Percentiles rank a stretch among this genome's conserved stretches.
Evolutionary conservation across 2,329 filamentous ascomycete genomes (phyloP).

Genomic region (Diplodia sapinea): DNA sequence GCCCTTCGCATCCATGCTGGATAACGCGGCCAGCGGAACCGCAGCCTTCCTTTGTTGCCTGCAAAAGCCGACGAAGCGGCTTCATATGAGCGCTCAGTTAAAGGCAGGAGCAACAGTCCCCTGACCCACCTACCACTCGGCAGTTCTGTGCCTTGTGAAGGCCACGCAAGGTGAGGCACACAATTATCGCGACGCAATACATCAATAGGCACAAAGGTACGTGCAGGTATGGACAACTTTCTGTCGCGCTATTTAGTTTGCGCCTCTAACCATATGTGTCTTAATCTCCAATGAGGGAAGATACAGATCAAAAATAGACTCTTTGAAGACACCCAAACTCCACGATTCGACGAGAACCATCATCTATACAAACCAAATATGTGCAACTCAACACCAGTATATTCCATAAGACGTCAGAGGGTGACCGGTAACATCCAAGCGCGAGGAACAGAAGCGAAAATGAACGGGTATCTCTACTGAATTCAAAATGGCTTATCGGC

Average conservation of each 20-base stretch:
- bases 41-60: no score
- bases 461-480: slow-evolving; percentile 16
- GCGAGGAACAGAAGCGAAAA: background rate
- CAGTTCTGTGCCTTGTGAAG: background rate
- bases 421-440: background rate
- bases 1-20: no score
- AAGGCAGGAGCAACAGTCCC: background rate
- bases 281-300: background rate
- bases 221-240: background rate
- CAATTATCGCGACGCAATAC: background rate
- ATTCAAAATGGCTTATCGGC: slow-evolving; percentile 25
- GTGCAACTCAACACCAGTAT: background rate
- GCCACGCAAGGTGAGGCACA: background rate
- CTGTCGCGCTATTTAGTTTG: background rate
- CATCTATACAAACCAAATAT: background rate
- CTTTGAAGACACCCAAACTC: background rate
- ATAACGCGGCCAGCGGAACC: no score
- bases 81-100: no score
- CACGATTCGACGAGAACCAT: background rate
- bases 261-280: background rate
- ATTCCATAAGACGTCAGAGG: background rate
- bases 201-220: background rate
- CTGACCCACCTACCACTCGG: background rate
- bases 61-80: no score
- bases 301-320: background rate